Conservation (phyloP, 192 early-diverging fungal genomes). For the Lunasporangiospora selenospora region DNA sequence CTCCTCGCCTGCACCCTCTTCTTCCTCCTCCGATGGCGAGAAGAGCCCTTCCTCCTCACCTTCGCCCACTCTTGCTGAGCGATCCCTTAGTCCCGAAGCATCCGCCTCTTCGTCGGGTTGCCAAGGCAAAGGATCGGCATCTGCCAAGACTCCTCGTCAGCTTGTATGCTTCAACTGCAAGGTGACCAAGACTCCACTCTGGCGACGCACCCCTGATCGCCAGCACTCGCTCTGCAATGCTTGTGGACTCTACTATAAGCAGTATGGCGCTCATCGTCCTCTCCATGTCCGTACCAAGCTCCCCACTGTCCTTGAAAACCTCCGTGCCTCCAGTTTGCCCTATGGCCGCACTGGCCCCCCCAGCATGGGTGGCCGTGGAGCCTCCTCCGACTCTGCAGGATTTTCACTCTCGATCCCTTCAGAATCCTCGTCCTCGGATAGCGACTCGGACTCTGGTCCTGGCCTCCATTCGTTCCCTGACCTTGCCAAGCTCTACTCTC, state of each 20-base stretch:
- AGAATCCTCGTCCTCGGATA: slow-evolving; percentile 14
- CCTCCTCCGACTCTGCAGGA: slow-evolving; percentile 1
- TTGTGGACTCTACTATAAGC: slow-evolving; percentile 74
- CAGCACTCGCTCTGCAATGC: slow-evolving; percentile 85
- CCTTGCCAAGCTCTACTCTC: slow-evolving; percentile 26
- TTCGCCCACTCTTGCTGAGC: slow-evolving; percentile 24
- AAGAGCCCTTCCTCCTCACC: slow-evolving; percentile 25
- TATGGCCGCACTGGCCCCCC: slow-evolving; percentile 43
- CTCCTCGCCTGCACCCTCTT: slow-evolving; percentile 17
- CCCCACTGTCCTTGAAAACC: slow-evolving; percentile 20
- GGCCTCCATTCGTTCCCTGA: slow-evolving; percentile 9
- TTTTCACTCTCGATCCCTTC: slow-evolving; percentile 4
- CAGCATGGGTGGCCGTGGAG: neutral
- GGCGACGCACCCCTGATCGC: slow-evolving; percentile 80
- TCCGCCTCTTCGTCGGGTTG: neutral
- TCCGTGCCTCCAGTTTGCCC: slow-evolving; percentile 16
- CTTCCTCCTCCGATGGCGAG: slow-evolving; percentile 8
- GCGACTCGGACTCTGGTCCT: slow-evolving; percentile 22
- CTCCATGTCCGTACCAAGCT: slow-evolving; percentile 59
- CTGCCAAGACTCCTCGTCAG: slow-evolving; percentile 52
- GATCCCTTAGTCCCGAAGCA: slow-evolving; percentile 15
- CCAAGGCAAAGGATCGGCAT: neutral
- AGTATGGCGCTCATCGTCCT: slow-evolving; percentile 64
- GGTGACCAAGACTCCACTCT: slow-evolving; percentile 78
- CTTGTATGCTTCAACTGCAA: slow-evolving; percentile 78